A percentile compares a stretch with the other conserved stretches of the same genome.
These are phyloP conservation scores for Didymella pomorum DNA, from an alignment of 2,329 filamentous ascomycete species.

Conservation along the genomic window DNA sequence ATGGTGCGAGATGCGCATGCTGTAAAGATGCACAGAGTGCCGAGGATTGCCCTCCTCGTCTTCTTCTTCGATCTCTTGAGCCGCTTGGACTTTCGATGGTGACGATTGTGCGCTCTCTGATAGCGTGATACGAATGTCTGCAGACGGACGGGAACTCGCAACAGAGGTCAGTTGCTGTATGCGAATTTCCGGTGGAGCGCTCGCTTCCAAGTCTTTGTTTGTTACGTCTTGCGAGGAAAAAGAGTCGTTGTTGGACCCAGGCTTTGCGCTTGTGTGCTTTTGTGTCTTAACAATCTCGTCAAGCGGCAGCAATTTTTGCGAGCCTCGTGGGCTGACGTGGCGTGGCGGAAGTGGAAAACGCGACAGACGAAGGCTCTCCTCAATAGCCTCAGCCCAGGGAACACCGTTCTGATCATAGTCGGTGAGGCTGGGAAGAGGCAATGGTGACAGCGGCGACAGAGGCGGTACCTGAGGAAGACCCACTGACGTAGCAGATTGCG, in stretches of 20 bases:
- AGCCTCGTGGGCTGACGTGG: conserved; percentile 23
- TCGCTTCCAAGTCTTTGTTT: neutral
- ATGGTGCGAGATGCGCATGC: conserved; percentile 57
- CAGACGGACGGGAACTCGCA: conserved; percentile 27
- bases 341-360: conserved; percentile 34
- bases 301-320: conserved; percentile 15
- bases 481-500: conserved; percentile 44
- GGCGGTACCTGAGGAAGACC: conserved; percentile 28
- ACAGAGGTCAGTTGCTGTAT: conserved; percentile 32
- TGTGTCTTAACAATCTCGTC: neutral
- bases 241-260: too few relatives aligned
- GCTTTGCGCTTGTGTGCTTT: neutral
- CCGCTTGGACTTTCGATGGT: neutral
- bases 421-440: conserved; percentile 42
- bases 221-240: neutral
- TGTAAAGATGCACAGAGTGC: conserved; percentile 52
- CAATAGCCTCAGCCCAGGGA: conserved; percentile 40
- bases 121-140: conserved; percentile 20
- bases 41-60: conserved; percentile 33
- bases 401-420: conserved; percentile 31
- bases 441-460: conserved; percentile 31
- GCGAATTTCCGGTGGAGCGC: conserved; percentile 21
- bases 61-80: conserved; percentile 6
- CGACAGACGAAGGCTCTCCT: conserved; percentile 43
- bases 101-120: conserved; percentile 20